These are phyloP conservation scores for Akanthomyces dipterigenus DNA, from an alignment of 2,329 filamentous ascomycete species.

Conservation along the genomic window DNA sequence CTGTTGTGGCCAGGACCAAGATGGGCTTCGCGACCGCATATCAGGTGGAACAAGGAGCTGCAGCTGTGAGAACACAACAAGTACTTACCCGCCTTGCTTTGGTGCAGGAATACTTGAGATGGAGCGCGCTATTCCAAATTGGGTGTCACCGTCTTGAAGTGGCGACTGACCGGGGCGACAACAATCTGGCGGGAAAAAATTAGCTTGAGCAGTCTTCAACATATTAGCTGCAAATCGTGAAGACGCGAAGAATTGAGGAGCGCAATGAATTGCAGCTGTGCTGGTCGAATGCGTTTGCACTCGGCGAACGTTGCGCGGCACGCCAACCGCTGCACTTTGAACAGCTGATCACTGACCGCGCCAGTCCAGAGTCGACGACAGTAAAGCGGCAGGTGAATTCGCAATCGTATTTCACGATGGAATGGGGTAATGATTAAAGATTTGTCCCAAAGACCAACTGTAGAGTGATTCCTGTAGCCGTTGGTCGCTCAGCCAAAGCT, in stretches of 20 bases:
- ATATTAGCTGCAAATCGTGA: background rate
- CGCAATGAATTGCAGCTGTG: background rate
- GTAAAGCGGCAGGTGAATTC: background rate
- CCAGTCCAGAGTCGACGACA: background rate
- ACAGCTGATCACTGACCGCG: background rate
- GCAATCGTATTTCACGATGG: background rate
- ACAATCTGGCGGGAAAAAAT: conserved; percentile 3
- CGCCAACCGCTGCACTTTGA: background rate
- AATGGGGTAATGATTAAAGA: background rate
- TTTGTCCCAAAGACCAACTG: background rate
- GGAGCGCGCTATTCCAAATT: conserved; percentile 3
- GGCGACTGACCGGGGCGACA: background rate
- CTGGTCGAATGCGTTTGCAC: too few relatives aligned
- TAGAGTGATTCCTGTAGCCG: background rate
- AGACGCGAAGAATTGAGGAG: background rate
- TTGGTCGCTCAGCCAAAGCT: background rate
- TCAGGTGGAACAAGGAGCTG: background rate
- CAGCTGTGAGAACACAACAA: background rate
- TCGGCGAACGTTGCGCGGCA: background rate
- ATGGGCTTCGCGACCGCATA: background rate
- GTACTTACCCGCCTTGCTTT: conserved; percentile 5
- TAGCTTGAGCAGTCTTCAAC: background rate
- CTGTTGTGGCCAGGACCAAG: background rate
- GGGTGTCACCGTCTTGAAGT: background rate
- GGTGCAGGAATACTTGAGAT: conserved; percentile 5